Conservation (phyloP, 2,329 filamentous ascomycete species). For the Daldinia sp. region DNA sequence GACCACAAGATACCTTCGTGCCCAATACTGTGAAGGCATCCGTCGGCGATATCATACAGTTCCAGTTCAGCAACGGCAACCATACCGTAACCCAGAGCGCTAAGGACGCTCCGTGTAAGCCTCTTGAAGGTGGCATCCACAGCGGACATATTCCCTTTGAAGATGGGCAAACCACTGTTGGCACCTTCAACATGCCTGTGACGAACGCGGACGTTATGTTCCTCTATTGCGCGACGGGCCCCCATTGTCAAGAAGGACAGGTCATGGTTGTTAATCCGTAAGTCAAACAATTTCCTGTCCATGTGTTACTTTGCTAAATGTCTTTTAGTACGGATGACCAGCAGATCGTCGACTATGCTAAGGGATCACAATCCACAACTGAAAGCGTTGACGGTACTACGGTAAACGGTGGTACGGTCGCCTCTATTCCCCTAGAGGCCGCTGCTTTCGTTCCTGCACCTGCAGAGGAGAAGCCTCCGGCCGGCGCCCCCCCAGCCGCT, state of each 20-base stretch:
- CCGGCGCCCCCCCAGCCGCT: slow-evolving; percentile 31
- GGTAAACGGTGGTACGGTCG: slow-evolving; percentile 49
- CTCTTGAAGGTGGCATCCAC: slow-evolving; percentile 55
- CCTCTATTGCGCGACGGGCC: slow-evolving; percentile 62
- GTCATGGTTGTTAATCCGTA: slow-evolving; percentile 64
- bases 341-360: slow-evolving; percentile 51
- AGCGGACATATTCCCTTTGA: slow-evolving; percentile 58
- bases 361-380: slow-evolving; percentile 40
- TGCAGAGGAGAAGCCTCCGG: slow-evolving; percentile 28
- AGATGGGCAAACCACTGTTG: slow-evolving; percentile 54
- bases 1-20: slow-evolving; percentile 54
- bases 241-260: slow-evolving; percentile 64
- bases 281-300: slow-evolving; percentile 25
- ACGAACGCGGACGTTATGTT: slow-evolving; percentile 60
- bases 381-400: slow-evolving; percentile 48
- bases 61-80: slow-evolving; percentile 59
- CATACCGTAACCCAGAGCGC: slow-evolving; percentile 59
- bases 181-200: slow-evolving; percentile 62
- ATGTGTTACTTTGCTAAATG: slow-evolving; percentile 21
- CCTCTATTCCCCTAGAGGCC: slow-evolving; percentile 47
- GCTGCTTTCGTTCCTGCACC: slow-evolving; percentile 49
- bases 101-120: slow-evolving; percentile 54
- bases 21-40: slow-evolving; percentile 54
- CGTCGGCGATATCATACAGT: slow-evolving; percentile 56
- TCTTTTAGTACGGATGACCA: slow-evolving; percentile 42